These are phyloP conservation scores for Hortiboletus flavorubellus DNA, from an alignment of 768 basidiomycete genomes.

Conservation along the genomic window DNA sequence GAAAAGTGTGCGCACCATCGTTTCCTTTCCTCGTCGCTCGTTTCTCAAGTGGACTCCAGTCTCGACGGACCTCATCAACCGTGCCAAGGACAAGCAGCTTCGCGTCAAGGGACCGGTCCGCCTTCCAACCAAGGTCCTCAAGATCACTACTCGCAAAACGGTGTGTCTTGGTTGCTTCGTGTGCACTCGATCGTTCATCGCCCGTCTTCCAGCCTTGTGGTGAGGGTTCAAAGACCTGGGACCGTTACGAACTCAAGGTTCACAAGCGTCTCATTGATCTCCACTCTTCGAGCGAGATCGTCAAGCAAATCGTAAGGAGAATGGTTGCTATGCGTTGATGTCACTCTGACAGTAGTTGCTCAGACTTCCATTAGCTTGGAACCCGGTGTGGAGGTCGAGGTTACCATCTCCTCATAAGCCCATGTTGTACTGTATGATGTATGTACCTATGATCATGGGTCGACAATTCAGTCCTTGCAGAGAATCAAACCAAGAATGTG, in stretches of 20 bases:
- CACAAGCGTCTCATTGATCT: conserved; percentile 99
- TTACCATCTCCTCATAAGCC: conserved; percentile 80
- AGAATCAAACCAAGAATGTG: not conserved
- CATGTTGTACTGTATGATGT: not conserved
- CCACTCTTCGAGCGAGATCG: conserved; percentile 97
- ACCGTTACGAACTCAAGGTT: conserved; percentile 97
- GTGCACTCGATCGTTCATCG: not conserved
- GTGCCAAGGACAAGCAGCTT: conserved; percentile 99
- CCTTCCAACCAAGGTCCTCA: conserved; percentile 97
- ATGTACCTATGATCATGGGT: conserved; percentile 1
- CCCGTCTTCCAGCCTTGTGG: conserved; percentile 76
- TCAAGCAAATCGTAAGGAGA: conserved; percentile 94
- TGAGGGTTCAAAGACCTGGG: conserved; percentile 99
- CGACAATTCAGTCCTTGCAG: not conserved
- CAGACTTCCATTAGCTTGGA: conserved; percentile 99
- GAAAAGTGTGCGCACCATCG: conserved; percentile 78
- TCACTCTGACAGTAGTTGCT: conserved; percentile 3
- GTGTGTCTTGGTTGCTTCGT: conserved; percentile 43
- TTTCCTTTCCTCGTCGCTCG: not conserved
- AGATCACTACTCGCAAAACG: conserved; percentile 99
- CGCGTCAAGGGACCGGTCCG: conserved; percentile 98
- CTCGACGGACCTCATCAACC: conserved; percentile 94
- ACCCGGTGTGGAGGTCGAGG: conserved; percentile 98
- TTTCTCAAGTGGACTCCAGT: conserved; percentile 47
- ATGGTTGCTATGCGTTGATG: not conserved